Base-by-base conservation (phyloP, 2,329 filamentous ascomycete species). In the Claviceps paspali region DNA sequence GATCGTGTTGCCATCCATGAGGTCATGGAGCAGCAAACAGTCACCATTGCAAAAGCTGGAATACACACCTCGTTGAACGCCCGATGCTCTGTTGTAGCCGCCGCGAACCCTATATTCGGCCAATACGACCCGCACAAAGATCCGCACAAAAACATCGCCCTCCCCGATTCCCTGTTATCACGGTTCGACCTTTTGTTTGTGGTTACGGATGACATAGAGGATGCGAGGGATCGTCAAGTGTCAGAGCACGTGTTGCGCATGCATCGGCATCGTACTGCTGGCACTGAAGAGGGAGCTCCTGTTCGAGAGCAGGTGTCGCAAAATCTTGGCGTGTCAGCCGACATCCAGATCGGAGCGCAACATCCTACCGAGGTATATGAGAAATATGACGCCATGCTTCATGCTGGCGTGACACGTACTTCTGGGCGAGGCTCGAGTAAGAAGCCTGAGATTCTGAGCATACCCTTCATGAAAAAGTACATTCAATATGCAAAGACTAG, bases 21-120 rank as follows among this genome's bases (percentile, higher is more conserved):
- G 82, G 91, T 98, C 47, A 98, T 98, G 91, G 91, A 98, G 62
- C 91, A 98, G 63, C 91, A 98, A 62, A 98, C 91, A 0, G 91
- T 98, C 42, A 98, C 91, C 11, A 98, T 98, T 52, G 91, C 91
- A 36, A 98, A 98, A 63, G 91, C 91, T 1, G 91, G 91, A 46
- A 98, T 98, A 41, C 91, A 98, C 60, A 98, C 91, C 0, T 94
- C 87, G 3, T 68, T 98, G 42, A 98, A 98, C 53, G 91, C 91
- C 37, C 80, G 91, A 40, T 98, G 91, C 63, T 94, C 86, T 60
- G 91, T 98, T 43, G 75, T 98, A 49, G 91, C 91, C 29, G 91
- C 91, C 12, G 91, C 91, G 42, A 98, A 98, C 56, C 91, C 91
- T 3, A 91, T 98, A 36, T 98, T 93, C 50, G 91, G 91, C 43